Conservation (phyloP, 495 filamentous ascomycete genomes). For the Cudoniella acicularis region DNA sequence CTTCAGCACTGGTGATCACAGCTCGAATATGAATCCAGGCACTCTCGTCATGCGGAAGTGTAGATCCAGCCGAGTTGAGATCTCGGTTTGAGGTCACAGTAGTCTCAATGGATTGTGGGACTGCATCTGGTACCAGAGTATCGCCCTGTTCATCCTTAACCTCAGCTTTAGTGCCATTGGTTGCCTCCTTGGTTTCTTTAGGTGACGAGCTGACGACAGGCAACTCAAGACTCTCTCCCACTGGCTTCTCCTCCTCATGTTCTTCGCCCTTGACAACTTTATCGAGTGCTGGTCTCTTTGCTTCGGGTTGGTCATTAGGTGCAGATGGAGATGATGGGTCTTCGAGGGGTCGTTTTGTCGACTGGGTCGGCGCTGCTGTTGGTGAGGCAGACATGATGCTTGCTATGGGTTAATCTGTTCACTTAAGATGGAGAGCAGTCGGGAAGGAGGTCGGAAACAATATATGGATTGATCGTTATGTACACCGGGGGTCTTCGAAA, state of each 20-base stretch:
- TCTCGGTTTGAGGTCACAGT: conserved; percentile 12
- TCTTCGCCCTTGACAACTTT: conserved; percentile 68
- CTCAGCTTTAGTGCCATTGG: conserved; percentile 53
- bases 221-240: conserved; percentile 35
- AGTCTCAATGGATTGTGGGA: conserved; percentile 32
- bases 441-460: conserved; percentile 32
- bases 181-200: conserved; percentile 27
- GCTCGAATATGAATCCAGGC: conserved; percentile 95
- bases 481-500: conserved; percentile 84
- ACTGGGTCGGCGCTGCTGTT: conserved; percentile 44
- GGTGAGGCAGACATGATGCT: conserved; percentile 54
- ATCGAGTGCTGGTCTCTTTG: conserved; percentile 93
- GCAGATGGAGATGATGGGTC: conserved; percentile 93
- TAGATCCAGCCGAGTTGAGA: conserved; percentile 31
- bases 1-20: conserved; percentile 93
- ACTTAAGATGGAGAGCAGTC: conserved; percentile 31
- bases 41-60: conserved; percentile 68
- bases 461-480: conserved; percentile 66
- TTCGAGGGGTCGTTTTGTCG: conserved; percentile 90
- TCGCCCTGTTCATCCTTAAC: conserved; percentile 56
- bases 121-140: conserved; percentile 45
- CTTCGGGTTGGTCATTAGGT: conserved; percentile 87
- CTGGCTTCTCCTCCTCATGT: conserved; percentile 28
- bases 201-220: conserved; percentile 34
- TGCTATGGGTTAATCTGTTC: conserved; percentile 32